These are phyloP conservation scores for Anacardium occidentale DNA, from an alignment of 345 rosid genomes.

Conservation along the genomic window DNA sequence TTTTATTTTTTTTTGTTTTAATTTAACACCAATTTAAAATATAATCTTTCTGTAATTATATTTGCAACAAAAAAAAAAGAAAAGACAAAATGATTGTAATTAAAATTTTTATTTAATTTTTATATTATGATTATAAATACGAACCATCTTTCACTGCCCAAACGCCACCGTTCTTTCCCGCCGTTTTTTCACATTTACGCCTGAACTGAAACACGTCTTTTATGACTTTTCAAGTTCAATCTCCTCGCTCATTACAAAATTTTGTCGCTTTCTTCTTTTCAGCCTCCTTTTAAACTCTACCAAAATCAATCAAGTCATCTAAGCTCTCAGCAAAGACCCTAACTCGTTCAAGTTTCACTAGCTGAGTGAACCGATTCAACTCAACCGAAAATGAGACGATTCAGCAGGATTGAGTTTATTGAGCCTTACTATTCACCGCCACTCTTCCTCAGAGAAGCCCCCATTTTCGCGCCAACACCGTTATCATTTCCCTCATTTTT, in stretches of 20 bases:
- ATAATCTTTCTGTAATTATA: no score
- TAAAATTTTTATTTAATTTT: no score
- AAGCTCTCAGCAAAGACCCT: not conserved
- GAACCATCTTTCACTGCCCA: not conserved
- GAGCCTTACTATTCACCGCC: constrained; percentile 38
- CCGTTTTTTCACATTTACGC: constrained; percentile 13
- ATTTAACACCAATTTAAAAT: no score
- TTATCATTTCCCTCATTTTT: constrained; percentile 32
- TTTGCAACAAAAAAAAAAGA: no score
- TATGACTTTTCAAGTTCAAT: not conserved
- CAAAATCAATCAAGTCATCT: not conserved
- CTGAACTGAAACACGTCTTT: not conserved
- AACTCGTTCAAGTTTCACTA: constrained; percentile 22
- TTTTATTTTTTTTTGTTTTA: no score
- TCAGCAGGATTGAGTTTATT: constrained; percentile 39
- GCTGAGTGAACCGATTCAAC: constrained; percentile 24
- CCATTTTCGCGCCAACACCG: constrained; percentile 37
- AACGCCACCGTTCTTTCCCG: not conserved
- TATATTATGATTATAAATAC: no score
- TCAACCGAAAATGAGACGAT: constrained; percentile 43
- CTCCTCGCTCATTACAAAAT: constrained; percentile 15
- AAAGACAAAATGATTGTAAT: no score
- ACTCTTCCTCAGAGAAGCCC: constrained; percentile 27
- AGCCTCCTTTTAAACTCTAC: not conserved
- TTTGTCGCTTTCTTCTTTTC: constrained; percentile 25